A percentile compares a stretch with the other conserved stretches of the same genome.
Evolutionary conservation across 2,329 filamentous ascomycete species (phyloP).

Genomic region (Colletotrichum falcatum): DNA sequence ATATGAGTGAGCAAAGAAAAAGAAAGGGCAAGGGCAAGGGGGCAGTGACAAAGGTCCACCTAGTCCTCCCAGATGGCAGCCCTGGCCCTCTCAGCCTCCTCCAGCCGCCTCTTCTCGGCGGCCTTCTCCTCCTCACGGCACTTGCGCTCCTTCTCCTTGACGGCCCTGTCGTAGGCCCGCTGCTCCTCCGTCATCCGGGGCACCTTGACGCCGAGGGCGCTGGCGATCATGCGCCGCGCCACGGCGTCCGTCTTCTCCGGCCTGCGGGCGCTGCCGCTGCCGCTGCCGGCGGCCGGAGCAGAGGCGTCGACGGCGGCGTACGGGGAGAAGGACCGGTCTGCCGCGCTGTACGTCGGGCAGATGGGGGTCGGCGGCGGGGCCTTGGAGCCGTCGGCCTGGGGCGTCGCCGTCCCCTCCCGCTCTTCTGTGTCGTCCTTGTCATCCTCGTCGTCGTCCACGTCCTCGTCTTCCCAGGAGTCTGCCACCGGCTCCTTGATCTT

Average conservation of each 20-base stretch:
- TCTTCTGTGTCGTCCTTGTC: conserved; percentile 44
- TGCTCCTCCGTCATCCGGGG: conserved; percentile 90
- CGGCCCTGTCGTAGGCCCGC: conserved; percentile 83
- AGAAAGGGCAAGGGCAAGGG: neutral
- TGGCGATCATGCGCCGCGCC: conserved; percentile 89
- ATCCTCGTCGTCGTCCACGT: conserved; percentile 41
- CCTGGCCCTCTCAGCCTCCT: conserved; percentile 81
- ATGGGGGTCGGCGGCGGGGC: conserved; percentile 77
- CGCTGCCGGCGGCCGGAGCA: conserved; percentile 7
- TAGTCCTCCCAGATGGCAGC: conserved; percentile 87
- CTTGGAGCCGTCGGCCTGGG: conserved; percentile 48
- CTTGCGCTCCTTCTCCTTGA: conserved; percentile 87
- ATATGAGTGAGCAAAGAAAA: neutral
- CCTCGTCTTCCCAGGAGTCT: conserved; percentile 69
- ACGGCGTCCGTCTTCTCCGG: conserved; percentile 96
- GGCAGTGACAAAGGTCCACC: conserved; percentile 25
- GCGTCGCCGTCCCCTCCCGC: conserved; percentile 44
- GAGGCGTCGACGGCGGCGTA: conserved; percentile 41
- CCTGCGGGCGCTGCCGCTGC: conserved; percentile 52
- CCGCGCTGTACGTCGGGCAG: conserved; percentile 59
- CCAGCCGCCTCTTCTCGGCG: conserved; percentile 69
- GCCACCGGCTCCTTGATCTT: conserved; percentile 48
- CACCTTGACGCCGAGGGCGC: conserved; percentile 83
- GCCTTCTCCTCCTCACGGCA: conserved; percentile 78
- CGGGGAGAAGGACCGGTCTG: conserved; percentile 43